Evolutionary conservation across 306 rosid genomes (phyloP).

Genomic region (Quercus suber): DNA sequence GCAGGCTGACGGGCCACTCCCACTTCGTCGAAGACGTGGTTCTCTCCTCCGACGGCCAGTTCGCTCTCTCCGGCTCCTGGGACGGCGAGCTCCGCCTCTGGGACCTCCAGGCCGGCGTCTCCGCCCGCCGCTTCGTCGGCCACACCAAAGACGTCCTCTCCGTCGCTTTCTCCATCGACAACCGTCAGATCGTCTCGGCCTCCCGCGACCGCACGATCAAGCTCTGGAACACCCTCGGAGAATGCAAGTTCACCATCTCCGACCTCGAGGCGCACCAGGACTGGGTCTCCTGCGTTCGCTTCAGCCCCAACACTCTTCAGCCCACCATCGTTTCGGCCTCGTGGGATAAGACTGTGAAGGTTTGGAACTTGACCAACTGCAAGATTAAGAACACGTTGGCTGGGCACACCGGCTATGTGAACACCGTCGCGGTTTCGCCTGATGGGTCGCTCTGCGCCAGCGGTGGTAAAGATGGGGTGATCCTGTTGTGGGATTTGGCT

Average conservation of each 20-base stretch:
- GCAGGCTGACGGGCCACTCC: constrained; percentile 85
- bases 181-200: constrained; percentile 98
- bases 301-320: constrained; percentile 66
- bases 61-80: constrained; percentile 98
- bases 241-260: constrained; percentile 90
- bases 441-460: constrained; percentile 93
- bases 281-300: constrained; percentile 91
- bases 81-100: constrained; percentile 99
- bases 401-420: constrained; percentile 81
- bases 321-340: constrained; percentile 91
- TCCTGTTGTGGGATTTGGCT: constrained; percentile 91
- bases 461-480: constrained; percentile 91
- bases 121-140: constrained; percentile 89
- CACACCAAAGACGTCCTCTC: constrained; percentile 96
- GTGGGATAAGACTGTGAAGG: constrained; percentile 71
- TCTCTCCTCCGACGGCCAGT: constrained; percentile 96
- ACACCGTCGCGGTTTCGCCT: constrained; percentile 95
- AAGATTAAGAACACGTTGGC: constrained; percentile 70
- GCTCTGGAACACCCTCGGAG: constrained; percentile 97
- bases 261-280: constrained; percentile 75
- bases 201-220: constrained; percentile 96
- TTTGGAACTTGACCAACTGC: constrained; percentile 85
- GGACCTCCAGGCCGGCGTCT: constrained; percentile 75
- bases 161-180: constrained; percentile 89
- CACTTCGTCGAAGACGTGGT: constrained; percentile 94